phyloP scores from a whole-genome alignment of 1,284 basidiomycete genomes.

The Ustilago esculenta region DNA sequence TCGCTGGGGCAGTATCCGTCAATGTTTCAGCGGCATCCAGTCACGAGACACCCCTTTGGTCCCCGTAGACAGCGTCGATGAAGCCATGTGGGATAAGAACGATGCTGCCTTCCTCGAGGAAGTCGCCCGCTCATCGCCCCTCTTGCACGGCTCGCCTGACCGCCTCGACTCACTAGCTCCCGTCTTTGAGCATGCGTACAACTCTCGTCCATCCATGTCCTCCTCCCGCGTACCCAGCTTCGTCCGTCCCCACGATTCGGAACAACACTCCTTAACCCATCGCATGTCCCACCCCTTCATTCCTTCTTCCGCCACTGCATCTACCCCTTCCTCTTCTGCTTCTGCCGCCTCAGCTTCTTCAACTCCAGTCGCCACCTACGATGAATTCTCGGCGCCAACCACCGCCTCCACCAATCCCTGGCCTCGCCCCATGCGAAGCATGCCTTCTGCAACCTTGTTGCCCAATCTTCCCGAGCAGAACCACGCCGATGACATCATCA shows the following conservation, averaged over 20 bases:
- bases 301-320: slow-evolving; percentile 6
- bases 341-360: slow-evolving; percentile 14
- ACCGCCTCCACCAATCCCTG: neutral
- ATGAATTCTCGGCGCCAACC: slow-evolving; percentile 4
- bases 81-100: slow-evolving; percentile 48
- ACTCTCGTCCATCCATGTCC: slow-evolving; percentile 1
- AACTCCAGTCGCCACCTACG: slow-evolving; percentile 3
- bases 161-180: slow-evolving; percentile 20
- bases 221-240: slow-evolving; percentile 8
- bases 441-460: slow-evolving; percentile 13
- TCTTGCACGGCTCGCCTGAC: slow-evolving; percentile 9
- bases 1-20: slow-evolving; percentile 40
- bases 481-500: slow-evolving; percentile 10
- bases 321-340: slow-evolving; percentile 12
- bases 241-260: neutral
- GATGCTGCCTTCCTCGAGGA: slow-evolving; percentile 49
- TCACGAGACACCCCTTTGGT: slow-evolving; percentile 21
- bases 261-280: neutral
- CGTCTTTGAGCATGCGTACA: slow-evolving; percentile 6
- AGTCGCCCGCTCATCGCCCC: slow-evolving; percentile 31
- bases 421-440: slow-evolving; percentile 20
- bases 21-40: slow-evolving; percentile 41
- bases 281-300: slow-evolving; percentile 1
- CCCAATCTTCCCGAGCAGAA: slow-evolving; percentile 36
- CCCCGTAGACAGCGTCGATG: slow-evolving; percentile 29